phyloP scores from a whole-genome alignment of 495 filamentous ascomycete genomes.

The Platismatia glauca region DNA sequence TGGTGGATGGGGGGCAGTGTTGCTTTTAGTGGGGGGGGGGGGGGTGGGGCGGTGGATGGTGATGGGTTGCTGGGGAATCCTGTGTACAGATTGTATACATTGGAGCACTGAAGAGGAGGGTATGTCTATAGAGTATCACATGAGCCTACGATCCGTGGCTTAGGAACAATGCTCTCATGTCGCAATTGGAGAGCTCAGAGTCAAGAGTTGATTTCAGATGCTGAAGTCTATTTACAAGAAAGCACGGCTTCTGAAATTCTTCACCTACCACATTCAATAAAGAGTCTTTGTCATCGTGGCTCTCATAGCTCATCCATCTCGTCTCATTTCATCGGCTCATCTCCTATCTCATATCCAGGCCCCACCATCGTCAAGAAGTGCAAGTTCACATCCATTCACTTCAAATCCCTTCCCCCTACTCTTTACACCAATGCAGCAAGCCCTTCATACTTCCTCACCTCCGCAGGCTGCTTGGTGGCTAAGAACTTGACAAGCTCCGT shows the following conservation, averaged over 20 bases:
- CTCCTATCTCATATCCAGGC: background rate
- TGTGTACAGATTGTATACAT: background rate
- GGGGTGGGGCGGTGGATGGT: background rate
- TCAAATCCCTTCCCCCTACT: background rate
- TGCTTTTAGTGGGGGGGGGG: constrained; percentile 18
- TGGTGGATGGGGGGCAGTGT: constrained; percentile 44
- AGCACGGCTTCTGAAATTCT: background rate
- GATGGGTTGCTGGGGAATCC: background rate
- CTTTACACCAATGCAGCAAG: constrained; percentile 19
- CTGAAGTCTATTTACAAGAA: background rate
- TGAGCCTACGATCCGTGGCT: background rate
- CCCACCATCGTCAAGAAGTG: background rate
- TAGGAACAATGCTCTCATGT: background rate
- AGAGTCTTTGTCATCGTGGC: background rate
- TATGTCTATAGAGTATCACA: background rate
- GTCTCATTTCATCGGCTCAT: background rate
- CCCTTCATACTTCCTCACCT: constrained; percentile 23
- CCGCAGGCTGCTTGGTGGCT: constrained; percentile 37
- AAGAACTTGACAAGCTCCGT: constrained; percentile 65
- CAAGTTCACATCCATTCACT: background rate
- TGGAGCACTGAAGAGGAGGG: background rate
- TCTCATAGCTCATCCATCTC: background rate
- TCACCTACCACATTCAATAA: background rate
- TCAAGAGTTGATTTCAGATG: background rate
- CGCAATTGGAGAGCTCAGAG: background rate